Base-by-base conservation (phyloP, 768 basidiomycete genomes). In the Mycena albidolilacea region DNA sequence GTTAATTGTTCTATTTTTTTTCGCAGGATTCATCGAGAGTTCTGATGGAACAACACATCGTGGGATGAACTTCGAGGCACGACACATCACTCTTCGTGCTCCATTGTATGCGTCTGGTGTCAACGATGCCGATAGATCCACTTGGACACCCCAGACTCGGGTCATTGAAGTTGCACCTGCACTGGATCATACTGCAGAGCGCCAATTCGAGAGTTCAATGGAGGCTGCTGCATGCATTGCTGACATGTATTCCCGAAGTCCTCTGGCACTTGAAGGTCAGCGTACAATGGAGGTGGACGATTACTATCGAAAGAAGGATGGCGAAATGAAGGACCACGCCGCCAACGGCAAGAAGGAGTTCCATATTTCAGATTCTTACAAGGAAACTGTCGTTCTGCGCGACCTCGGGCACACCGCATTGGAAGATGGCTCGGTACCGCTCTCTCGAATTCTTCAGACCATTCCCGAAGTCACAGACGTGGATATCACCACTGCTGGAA, bases 121-220 rank as follows among this genome's bases (percentile, higher is more conserved):
- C 46, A 15, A 72, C 48, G 65, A 77, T 67, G 43, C 76, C 9
- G 74, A 75, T 55, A 54, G 21, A 30, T 72, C 77, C 6, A 78
- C 75, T 0, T 78, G 77, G 77, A 65, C 10, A 8, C 62, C 64
- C 54, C 64, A 30, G 12, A 64, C 63, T 9, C 63, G 63, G n/a
- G 50, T 64, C 30, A 30, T 30, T 3, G 30, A 30, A 30, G 30
- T 30, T 30, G 30, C 30, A 30, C 30, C 30, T 30, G 30, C 30
- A 30, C 30, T 64, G 2, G 63, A 64, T 17, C 63, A 64, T n/a
- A 64, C 63, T 0, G 63, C 23, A 0, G 23, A 64, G 15, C 44
- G 46, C 1, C 65, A 67, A 57, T 67, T 67, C 23, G 38, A 58
- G 10, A 54, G 65, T 10, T 43, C 39, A 1, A 12, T 46, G 41